Percentiles rank a stretch among this genome's conserved stretches.
phyloP scores from a whole-genome alignment of 2,329 filamentous ascomycete species.

The Fusarium paranaense region DNA sequence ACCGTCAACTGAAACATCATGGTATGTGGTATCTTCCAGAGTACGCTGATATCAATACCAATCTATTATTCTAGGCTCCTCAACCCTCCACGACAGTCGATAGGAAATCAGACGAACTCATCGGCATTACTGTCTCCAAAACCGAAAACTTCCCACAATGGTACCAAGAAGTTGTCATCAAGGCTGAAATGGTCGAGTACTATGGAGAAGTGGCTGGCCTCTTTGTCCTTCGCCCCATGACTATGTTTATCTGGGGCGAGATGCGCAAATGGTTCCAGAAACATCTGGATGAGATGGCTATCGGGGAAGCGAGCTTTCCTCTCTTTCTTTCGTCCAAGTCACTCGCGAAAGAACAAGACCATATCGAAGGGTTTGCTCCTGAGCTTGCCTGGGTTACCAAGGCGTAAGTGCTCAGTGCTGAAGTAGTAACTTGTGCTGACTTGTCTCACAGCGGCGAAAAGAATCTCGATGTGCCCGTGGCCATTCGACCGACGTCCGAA shows the following conservation, averaged over 20 bases:
- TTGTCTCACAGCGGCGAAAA: slow-evolving; percentile 77
- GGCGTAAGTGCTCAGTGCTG: slow-evolving; percentile 63
- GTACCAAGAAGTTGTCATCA: slow-evolving; percentile 98
- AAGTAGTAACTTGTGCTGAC: background rate
- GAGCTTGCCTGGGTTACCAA: slow-evolving; percentile 91
- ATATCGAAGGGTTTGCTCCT: slow-evolving; percentile 96
- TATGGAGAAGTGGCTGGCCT: slow-evolving; percentile 92
- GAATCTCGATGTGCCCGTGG: slow-evolving; percentile 84
- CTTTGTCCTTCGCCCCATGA: slow-evolving; percentile 85
- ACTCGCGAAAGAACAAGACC: slow-evolving; percentile 88
- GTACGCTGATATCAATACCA: too few relatives aligned
- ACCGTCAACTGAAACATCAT: background rate
- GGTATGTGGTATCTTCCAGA: background rate
- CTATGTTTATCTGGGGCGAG: slow-evolving; percentile 75
- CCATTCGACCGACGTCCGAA: slow-evolving; percentile 77
- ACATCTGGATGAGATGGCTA: slow-evolving; percentile 89
- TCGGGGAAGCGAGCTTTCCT: slow-evolving; percentile 96
- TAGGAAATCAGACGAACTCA: slow-evolving; percentile 75
- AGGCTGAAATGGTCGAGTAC: slow-evolving; percentile 98
- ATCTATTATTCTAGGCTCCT: background rate
- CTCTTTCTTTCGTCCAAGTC: slow-evolving; percentile 97
- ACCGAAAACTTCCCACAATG: slow-evolving; percentile 89
- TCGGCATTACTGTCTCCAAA: slow-evolving; percentile 90
- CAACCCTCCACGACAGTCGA: slow-evolving; percentile 41
- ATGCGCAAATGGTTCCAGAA: slow-evolving; percentile 76